phyloP scores from a whole-genome alignment of 768 basidiomycete genomes.

The Trametes cinnabarina region DNA sequence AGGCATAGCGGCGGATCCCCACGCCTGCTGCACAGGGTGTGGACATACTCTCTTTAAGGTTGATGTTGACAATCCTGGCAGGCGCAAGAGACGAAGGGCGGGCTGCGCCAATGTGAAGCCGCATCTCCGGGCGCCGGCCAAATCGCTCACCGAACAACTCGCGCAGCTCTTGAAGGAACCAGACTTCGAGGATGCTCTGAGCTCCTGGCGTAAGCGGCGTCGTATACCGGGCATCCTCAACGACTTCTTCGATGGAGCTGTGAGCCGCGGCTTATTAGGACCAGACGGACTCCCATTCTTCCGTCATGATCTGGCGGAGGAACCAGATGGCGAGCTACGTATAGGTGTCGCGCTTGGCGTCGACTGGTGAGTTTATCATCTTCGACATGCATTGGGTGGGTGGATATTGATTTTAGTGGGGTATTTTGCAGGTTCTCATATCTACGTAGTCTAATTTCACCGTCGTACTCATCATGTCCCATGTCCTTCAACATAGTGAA shows the following conservation, averaged over 20 bases:
- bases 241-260: conserved; percentile 31
- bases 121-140: conserved; percentile 2
- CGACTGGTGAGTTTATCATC: conserved; percentile 37
- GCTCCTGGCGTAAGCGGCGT: conserved; percentile 13
- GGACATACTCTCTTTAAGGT: background rate
- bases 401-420: too few species aligned
- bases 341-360: conserved; percentile 31
- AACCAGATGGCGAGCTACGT: conserved; percentile 25
- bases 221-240: conserved; percentile 15
- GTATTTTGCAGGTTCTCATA: conserved; percentile 39
- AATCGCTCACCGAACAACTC: conserved; percentile 20
- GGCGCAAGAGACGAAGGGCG: background rate
- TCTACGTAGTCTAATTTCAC: conserved; percentile 33
- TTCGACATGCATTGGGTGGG: too few species aligned
- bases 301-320: conserved; percentile 9
- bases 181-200: conserved; percentile 27
- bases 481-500: conserved; percentile 36
- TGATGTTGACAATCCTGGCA: background rate
- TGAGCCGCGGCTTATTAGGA: conserved; percentile 25
- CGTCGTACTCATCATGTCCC: conserved; percentile 35
- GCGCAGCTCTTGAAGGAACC: conserved; percentile 13
- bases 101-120: background rate
- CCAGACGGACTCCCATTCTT: conserved; percentile 33
- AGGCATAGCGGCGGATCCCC: background rate
- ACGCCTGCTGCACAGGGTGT: background rate